phyloP scores from a whole-genome alignment of 257 asterid species.

The Gardenia jasminoides region DNA sequence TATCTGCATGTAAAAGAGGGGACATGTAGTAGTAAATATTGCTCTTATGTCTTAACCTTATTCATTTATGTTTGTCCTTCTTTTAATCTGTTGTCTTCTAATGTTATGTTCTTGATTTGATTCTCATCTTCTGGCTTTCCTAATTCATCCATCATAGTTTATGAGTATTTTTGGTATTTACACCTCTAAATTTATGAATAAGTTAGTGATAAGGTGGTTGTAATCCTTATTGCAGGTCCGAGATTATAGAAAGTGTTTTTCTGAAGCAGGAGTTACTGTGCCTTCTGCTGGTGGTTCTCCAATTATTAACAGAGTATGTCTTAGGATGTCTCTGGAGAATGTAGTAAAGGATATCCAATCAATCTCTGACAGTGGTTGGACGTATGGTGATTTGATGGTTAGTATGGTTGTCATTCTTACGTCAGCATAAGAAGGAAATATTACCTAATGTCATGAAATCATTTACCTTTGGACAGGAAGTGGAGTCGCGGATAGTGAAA shows the following conservation, averaged over 20 bases:
- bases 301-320: slow-evolving; percentile 54
- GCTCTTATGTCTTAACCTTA: neutral
- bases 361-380: slow-evolving; percentile 79
- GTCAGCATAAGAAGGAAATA: slow-evolving; percentile 11
- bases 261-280: slow-evolving; percentile 47
- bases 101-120: neutral
- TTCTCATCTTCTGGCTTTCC: neutral
- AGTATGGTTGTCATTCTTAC: slow-evolving; percentile 33
- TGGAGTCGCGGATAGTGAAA: slow-evolving; percentile 87
- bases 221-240: slow-evolving; percentile 55
- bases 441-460: slow-evolving; percentile 20
- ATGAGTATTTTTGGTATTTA: neutral
- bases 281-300: slow-evolving; percentile 55
- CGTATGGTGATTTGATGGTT: slow-evolving; percentile 98
- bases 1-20: neutral
- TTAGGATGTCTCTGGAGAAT: slow-evolving; percentile 87
- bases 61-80: neutral
- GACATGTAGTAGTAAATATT: neutral
- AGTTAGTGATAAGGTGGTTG: slow-evolving; percentile 5
- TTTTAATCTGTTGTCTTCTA: neutral
- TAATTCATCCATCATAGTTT: neutral
- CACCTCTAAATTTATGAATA: neutral
- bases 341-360: slow-evolving; percentile 91
- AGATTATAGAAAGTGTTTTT: slow-evolving; percentile 70
- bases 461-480: slow-evolving; percentile 65